Percentiles rank a stretch among this genome's conserved stretches.
phyloP scores from a whole-genome alignment of 768 basidiomycete species.

The Amanita subjunquillea region DNA sequence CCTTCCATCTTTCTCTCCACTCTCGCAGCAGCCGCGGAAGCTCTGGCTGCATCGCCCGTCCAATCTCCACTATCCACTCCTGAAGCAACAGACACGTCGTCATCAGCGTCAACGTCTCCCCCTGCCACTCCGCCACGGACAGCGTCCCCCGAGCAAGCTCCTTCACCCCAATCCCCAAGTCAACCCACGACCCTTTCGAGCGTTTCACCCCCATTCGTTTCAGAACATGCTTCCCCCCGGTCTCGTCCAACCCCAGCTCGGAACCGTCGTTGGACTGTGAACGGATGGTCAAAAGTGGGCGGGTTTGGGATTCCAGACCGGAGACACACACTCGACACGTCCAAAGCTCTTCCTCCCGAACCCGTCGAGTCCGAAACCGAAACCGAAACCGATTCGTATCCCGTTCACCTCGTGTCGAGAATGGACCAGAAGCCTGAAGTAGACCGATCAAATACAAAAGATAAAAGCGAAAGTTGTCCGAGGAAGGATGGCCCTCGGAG shows the following conservation, averaged over 20 bases:
- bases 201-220: background rate
- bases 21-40: constrained; percentile 2
- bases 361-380: no score
- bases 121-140: constrained; percentile 1
- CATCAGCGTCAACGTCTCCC: background rate
- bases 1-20: background rate
- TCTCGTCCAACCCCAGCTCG: background rate
- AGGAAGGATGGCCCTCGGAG: background rate
- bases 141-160: background rate
- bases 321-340: background rate
- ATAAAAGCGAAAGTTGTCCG: background rate
- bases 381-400: background rate
- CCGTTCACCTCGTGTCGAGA: background rate
- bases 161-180: background rate
- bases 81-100: background rate
- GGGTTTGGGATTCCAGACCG: background rate
- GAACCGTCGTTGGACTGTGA: constrained; percentile 5
- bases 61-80: constrained; percentile 2
- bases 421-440: background rate
- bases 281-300: background rate
- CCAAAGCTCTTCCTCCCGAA: background rate
- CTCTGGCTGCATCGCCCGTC: background rate
- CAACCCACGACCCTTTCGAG: background rate
- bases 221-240: background rate
- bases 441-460: background rate